phyloP scores from a whole-genome alignment of 768 basidiomycete genomes.

The Lyophyllum atratum region DNA sequence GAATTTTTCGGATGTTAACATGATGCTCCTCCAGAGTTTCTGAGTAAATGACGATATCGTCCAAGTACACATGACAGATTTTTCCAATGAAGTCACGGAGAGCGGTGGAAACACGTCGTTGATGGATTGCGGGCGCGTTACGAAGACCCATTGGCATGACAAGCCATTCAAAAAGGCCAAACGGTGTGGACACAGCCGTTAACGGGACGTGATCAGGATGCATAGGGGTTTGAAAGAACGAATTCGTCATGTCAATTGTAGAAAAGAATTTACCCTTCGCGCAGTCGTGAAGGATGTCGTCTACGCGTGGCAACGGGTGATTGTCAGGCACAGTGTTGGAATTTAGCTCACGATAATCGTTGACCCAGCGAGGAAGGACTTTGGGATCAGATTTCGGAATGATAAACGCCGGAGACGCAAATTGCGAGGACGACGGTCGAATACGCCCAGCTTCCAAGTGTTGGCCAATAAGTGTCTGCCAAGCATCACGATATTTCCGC shows the following conservation, averaged over 20 bases:
- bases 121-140: constrained; percentile 30
- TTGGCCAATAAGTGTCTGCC: constrained; percentile 31
- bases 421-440: constrained; percentile 22
- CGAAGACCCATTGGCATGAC: constrained; percentile 24
- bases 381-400: constrained; percentile 33
- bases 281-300: neutral
- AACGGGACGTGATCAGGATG: constrained; percentile 26
- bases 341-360: constrained; percentile 34
- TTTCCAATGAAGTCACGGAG: constrained; percentile 16
- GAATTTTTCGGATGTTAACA: constrained; percentile 20
- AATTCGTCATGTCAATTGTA: constrained; percentile 34
- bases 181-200: constrained; percentile 36
- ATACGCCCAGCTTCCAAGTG: constrained; percentile 35
- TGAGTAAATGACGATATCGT: constrained; percentile 45
- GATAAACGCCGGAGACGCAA: constrained; percentile 38
- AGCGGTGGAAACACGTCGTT: constrained; percentile 22
- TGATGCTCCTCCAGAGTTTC: constrained; percentile 33
- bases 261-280: constrained; percentile 31
- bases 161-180: constrained; percentile 35
- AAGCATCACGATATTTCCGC: constrained; percentile 30
- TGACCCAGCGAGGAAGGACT: constrained; percentile 34
- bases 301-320: neutral
- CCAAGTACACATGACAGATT: neutral
- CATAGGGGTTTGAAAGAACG: constrained; percentile 23
- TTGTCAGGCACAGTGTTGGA: constrained; percentile 28